Base-by-base conservation (phyloP, 768 basidiomycete species). In the Boletus pseudopeckii region DNA sequence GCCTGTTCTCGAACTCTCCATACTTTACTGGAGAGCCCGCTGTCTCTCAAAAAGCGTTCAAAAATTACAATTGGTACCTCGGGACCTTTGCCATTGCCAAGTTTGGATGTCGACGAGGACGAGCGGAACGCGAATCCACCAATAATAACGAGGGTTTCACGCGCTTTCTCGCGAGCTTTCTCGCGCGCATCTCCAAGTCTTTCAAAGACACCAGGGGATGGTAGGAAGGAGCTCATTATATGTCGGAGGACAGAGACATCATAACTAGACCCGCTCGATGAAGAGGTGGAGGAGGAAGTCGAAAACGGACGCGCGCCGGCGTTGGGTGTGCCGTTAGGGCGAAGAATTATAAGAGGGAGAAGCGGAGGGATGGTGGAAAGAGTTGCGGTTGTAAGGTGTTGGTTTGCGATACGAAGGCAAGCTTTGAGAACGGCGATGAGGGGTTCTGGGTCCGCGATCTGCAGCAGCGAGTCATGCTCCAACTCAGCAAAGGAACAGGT, bases 1-100 rank as follows among this genome's bases (percentile, higher is more conserved):
- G 88, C 91, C 80, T 93, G 92, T 70, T 96, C 92, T 50, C 88
- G 78, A 36, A 91, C 85, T 70, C 87, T 86, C 83, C 87, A 87
- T 8, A 87, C 86, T 74, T 94, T 95, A 71, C 89, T 92, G 40
- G 72, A 73, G 37, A 95, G 69, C 3, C 88, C 93, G 7, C 66
- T 74, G 60, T 95, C 93, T 60, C 79, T 81, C 56, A 95, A 50
- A 59, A 80, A 78, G 42, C 82, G 76, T 67, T 94, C 92, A 59
- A 91, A 89, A 30, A 84, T 73, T 61, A 75, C 74, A 45, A 88
- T 67, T 11, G 88, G 86, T 15, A 83, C 82, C 71, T 92, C 90
- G 15, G 75, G 74, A 24, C 81, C 80, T 68, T 90, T 92, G 36
- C 77, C 77, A 53, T 73, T 75, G 46, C 69, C 73, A 20, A 76